Evolutionary conservation across 2,329 filamentous ascomycete genomes (phyloP).

Genomic region (Exophiala bonariae): DNA sequence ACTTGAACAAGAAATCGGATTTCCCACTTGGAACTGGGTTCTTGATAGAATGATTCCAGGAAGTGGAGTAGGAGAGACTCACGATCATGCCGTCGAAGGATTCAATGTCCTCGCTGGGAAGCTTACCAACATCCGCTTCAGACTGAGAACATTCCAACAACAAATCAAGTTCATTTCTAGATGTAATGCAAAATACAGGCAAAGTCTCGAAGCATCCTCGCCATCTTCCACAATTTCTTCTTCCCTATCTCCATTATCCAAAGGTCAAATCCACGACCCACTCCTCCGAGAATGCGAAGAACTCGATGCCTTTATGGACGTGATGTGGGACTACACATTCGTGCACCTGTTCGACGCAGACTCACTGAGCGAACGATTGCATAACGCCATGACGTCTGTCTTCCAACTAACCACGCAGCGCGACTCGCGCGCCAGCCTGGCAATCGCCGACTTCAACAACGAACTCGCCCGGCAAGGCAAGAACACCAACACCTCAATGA

Average conservation of each 20-base stretch:
- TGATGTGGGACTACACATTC: slow-evolving; percentile 22
- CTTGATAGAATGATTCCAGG: slow-evolving; percentile 13
- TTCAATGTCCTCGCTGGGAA: slow-evolving; percentile 23
- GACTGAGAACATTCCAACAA: slow-evolving; percentile 19
- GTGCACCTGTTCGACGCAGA: slow-evolving; percentile 24
- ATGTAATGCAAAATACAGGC: slow-evolving; percentile 18
- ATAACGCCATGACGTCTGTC: slow-evolving; percentile 21
- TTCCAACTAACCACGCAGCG: slow-evolving; percentile 20
- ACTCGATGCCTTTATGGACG: slow-evolving; percentile 18
- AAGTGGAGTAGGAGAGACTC: slow-evolving; percentile 12
- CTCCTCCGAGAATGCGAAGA: slow-evolving; percentile 16
- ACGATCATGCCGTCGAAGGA: slow-evolving; percentile 20
- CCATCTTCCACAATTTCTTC: neutral
- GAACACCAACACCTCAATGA: slow-evolving; percentile 22
- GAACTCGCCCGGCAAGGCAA: slow-evolving; percentile 24
- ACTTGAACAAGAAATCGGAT: slow-evolving; percentile 22
- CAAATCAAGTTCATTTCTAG: slow-evolving; percentile 23
- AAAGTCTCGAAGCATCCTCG: slow-evolving; percentile 2
- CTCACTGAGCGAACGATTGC: slow-evolving; percentile 19
- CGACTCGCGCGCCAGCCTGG: slow-evolving; percentile 21
- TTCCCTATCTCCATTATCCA: too few relatives aligned
- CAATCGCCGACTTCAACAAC: slow-evolving; percentile 24
- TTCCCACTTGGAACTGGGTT: slow-evolving; percentile 25
- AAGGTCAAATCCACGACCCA: neutral
- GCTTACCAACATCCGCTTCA: slow-evolving; percentile 23